Evolutionary conservation across 2,329 filamentous ascomycete species (phyloP).

Genomic region (Clonostachys rhizophaga): DNA sequence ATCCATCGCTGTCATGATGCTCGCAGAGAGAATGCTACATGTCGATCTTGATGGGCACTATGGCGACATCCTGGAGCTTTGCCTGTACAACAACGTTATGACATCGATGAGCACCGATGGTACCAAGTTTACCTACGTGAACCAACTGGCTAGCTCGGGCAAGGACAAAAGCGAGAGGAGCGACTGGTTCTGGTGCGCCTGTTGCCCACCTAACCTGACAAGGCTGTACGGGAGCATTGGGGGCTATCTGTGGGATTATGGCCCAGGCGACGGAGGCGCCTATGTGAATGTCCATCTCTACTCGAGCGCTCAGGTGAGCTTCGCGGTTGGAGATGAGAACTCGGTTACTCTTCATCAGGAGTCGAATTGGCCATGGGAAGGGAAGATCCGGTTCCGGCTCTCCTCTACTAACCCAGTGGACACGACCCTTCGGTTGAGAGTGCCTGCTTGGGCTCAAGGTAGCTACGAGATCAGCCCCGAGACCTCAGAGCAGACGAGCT

Average conservation of each 20-base stretch:
- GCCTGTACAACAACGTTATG: constrained; percentile 56
- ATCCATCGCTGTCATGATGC: constrained; percentile 55
- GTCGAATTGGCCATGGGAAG: constrained; percentile 54
- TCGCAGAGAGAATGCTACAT: constrained; percentile 50
- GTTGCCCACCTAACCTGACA: constrained; percentile 56
- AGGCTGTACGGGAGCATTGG: constrained; percentile 50
- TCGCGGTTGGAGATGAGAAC: constrained; percentile 23
- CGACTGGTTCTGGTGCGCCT: constrained; percentile 56
- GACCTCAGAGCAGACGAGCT: constrained; percentile 3
- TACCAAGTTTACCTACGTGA: constrained; percentile 55
- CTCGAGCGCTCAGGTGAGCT: constrained; percentile 36
- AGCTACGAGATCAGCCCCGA: constrained; percentile 25
- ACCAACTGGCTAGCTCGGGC: constrained; percentile 52
- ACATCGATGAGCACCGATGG: constrained; percentile 52
- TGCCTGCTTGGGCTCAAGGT: constrained; percentile 45
- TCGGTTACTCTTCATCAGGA: constrained; percentile 37
- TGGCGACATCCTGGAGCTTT: constrained; percentile 56
- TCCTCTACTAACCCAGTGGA: constrained; percentile 7
- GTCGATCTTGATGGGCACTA: constrained; percentile 47
- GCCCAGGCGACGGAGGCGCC: constrained; percentile 12
- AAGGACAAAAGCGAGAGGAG: constrained; percentile 40
- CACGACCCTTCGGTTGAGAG: constrained; percentile 40
- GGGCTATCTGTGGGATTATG: constrained; percentile 49
- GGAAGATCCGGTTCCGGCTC: constrained; percentile 40
- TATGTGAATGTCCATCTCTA: constrained; percentile 54